Evolutionary conservation across 306 rosid species (phyloP).

Genomic region (Castanea crenata): DNA sequence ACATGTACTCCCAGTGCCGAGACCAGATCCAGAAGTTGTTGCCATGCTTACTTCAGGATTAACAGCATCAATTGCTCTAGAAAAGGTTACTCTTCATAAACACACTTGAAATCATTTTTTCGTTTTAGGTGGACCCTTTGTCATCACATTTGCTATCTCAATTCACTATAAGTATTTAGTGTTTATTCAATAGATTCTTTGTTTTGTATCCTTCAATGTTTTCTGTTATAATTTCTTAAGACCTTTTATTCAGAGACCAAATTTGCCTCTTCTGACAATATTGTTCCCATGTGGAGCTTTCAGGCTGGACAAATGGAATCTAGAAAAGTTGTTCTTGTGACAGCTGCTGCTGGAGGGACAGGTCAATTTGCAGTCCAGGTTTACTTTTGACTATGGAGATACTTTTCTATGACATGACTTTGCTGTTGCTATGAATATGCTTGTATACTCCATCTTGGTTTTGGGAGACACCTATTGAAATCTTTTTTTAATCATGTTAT

Average conservation of each 20-base stretch:
- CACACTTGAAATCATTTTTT: conserved; percentile 4
- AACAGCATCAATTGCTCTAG: conserved; percentile 91
- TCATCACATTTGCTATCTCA: conserved; percentile 10
- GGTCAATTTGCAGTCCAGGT: conserved; percentile 99
- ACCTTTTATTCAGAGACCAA: conserved; percentile 1
- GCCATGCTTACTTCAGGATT: conserved; percentile 98
- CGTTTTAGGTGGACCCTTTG: neutral
- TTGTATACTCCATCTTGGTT: neutral
- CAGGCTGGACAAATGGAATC: conserved; percentile 92
- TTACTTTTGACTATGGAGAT: neutral
- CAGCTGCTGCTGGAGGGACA: conserved; percentile 99
- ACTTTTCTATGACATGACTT: neutral
- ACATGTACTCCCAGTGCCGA: conserved; percentile 81
- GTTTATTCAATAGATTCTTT: conserved; percentile 4
- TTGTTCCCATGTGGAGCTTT: conserved; percentile 15
- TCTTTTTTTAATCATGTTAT: neutral
- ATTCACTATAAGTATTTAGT: conserved; percentile 4
- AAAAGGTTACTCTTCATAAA: conserved; percentile 54
- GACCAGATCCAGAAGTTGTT: conserved; percentile 97
- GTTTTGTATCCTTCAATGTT: conserved; percentile 4
- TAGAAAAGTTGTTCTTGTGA: conserved; percentile 84
- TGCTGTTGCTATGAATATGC: neutral
- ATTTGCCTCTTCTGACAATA: conserved; percentile 23
- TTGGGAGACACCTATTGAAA: neutral
- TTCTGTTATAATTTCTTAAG: neutral